These are phyloP conservation scores for Aspergillus ibericus DNA, from an alignment of 2,329 filamentous ascomycete species.

Conservation along the genomic window DNA sequence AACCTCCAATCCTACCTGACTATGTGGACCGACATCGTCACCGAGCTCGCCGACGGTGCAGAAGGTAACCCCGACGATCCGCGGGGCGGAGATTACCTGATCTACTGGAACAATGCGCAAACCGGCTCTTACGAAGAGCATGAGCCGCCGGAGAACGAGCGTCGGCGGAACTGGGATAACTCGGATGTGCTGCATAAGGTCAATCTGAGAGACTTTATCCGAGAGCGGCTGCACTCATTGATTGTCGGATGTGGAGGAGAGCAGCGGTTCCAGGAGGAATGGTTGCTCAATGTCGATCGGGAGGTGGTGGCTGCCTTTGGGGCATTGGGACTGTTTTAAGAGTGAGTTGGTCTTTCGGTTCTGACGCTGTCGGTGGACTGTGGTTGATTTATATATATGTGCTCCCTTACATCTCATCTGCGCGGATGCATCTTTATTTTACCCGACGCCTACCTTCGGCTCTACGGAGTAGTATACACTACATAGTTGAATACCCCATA, in stretches of 20 bases:
- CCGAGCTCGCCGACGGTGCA: slow-evolving; percentile 45
- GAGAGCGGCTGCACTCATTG: slow-evolving; percentile 41
- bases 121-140: slow-evolving; percentile 35
- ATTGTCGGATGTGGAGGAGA: slow-evolving; percentile 43
- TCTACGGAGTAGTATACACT: background rate
- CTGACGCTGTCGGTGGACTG: background rate
- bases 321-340: slow-evolving; percentile 36
- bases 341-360: background rate
- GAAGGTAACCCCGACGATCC: slow-evolving; percentile 36
- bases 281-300: slow-evolving; percentile 45
- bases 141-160: slow-evolving; percentile 43
- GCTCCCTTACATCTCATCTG: background rate
- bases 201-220: slow-evolving; percentile 47
- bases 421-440: background rate
- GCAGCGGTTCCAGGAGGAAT: slow-evolving; percentile 44
- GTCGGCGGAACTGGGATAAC: slow-evolving; percentile 42
- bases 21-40: slow-evolving; percentile 49
- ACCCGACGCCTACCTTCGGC: background rate
- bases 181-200: slow-evolving; percentile 45
- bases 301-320: slow-evolving; percentile 44
- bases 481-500: slow-evolving; percentile 23
- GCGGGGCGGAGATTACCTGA: slow-evolving; percentile 42
- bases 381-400: background rate
- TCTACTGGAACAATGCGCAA: slow-evolving; percentile 39
- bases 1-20: slow-evolving; percentile 49